A percentile compares a stretch with the other conserved stretches of the same genome.
phyloP scores from a whole-genome alignment of 495 filamentous ascomycete species.

The Lasiosphaeria ovina region DNA sequence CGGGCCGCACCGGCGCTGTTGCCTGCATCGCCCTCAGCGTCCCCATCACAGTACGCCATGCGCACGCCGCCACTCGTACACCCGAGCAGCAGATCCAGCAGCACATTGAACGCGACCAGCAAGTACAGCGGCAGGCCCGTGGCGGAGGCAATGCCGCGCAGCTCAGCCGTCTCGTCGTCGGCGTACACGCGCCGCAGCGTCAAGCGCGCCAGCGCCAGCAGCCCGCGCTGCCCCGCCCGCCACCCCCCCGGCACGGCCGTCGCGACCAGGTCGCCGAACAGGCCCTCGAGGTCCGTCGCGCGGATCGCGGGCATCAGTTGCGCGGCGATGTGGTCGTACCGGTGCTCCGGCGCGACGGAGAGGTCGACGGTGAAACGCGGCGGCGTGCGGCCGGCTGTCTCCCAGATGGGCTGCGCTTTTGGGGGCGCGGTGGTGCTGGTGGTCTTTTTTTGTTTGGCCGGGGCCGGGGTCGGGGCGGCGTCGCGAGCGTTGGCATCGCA shows the following conservation, averaged over 20 bases:
- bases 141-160: constrained; percentile 54
- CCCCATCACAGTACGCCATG: constrained; percentile 16
- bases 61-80: constrained; percentile 56
- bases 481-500: not conserved
- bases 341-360: constrained; percentile 52
- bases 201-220: constrained; percentile 26
- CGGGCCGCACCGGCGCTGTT: too few relatives aligned
- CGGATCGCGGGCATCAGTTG: constrained; percentile 7
- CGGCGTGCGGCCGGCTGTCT: constrained; percentile 9
- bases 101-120: constrained; percentile 59
- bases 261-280: constrained; percentile 30
- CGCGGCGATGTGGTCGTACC: constrained; percentile 43
- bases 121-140: constrained; percentile 58
- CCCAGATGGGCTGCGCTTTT: not conserved
- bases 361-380: constrained; percentile 54
- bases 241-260: not conserved
- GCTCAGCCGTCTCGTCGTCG: constrained; percentile 59
- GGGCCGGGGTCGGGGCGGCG: too few relatives aligned
- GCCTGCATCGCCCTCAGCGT: not conserved
- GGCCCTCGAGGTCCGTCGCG: constrained; percentile 5
- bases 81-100: constrained; percentile 64
- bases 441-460: not conserved
- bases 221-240: not conserved
- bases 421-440: not conserved
- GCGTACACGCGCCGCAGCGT: constrained; percentile 50